phyloP scores from a whole-genome alignment of 2,329 filamentous ascomycete genomes.

The Nemania sp. region DNA sequence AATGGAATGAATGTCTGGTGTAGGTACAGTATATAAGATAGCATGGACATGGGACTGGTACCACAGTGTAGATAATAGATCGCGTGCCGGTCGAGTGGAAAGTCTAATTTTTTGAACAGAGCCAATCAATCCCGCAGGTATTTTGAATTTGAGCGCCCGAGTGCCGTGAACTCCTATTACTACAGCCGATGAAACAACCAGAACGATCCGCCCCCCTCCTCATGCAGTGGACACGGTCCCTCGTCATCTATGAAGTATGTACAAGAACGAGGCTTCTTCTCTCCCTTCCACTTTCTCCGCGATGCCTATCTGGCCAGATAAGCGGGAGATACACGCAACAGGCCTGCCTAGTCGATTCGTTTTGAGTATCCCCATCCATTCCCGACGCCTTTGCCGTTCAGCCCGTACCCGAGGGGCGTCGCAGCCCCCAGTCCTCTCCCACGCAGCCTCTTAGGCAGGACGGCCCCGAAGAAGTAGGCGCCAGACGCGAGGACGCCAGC shows the following conservation, averaged over 20 bases:
- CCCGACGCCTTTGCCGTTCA: constrained; percentile 51
- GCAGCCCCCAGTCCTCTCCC: constrained; percentile 59
- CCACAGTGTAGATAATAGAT: constrained; percentile 6
- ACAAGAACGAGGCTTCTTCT: constrained; percentile 14
- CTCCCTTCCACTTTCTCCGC: neutral
- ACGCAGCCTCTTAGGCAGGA: constrained; percentile 59
- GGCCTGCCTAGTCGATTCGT: constrained; percentile 49
- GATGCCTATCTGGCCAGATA: neutral
- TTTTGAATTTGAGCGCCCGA: constrained; percentile 23
- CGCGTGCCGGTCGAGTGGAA: neutral
- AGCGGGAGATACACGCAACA: neutral
- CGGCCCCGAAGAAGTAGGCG: constrained; percentile 64
- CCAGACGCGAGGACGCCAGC: constrained; percentile 59
- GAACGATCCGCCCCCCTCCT: constrained; percentile 5
- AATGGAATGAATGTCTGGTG: neutral
- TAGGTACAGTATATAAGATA: no score
- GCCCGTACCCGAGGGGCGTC: constrained; percentile 61
- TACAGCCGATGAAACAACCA: constrained; percentile 20
- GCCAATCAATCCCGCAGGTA: constrained; percentile 16
- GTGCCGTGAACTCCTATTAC: constrained; percentile 25
- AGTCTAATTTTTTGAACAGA: neutral
- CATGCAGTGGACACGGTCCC: constrained; percentile 17
- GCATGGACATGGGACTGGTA: no score
- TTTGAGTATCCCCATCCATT: constrained; percentile 66
- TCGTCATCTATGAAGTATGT: constrained; percentile 28